A percentile compares a stretch with the other conserved stretches of the same genome.
Evolutionary conservation across 1,284 basidiomycete species (phyloP).

Genomic region (Violaceomyces palustris): DNA sequence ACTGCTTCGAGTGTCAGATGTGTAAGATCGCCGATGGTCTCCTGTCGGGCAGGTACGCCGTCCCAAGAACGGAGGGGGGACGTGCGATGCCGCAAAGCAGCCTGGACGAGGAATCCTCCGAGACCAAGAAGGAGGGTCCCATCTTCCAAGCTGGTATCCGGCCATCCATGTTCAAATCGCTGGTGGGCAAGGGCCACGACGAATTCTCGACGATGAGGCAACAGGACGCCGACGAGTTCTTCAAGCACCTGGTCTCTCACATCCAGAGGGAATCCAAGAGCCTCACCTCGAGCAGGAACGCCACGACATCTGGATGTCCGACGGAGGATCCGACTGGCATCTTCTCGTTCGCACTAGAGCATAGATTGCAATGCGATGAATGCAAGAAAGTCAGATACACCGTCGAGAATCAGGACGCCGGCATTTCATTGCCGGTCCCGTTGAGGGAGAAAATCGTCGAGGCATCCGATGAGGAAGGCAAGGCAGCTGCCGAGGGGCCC

Average conservation of each 20-base stretch:
- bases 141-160: slow-evolving; percentile 79
- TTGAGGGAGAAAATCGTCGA: slow-evolving; percentile 54
- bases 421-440: slow-evolving; percentile 72
- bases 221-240: slow-evolving; percentile 95
- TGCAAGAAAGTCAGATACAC: slow-evolving; percentile 87
- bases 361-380: slow-evolving; percentile 60
- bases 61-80: slow-evolving; percentile 56
- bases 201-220: slow-evolving; percentile 96
- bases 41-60: slow-evolving; percentile 83
- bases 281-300: neutral
- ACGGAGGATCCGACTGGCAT: slow-evolving; percentile 62
- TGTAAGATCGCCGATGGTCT: slow-evolving; percentile 87
- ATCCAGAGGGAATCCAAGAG: slow-evolving; percentile 57
- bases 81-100: slow-evolving; percentile 1
- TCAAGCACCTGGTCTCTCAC: slow-evolving; percentile 72
- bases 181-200: slow-evolving; percentile 85
- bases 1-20: slow-evolving; percentile 91
- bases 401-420: slow-evolving; percentile 69
- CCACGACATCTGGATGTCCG: no score
- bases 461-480: slow-evolving; percentile 47
- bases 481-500: neutral
- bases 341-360: slow-evolving; percentile 74
- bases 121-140: slow-evolving; percentile 3
- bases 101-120: slow-evolving; percentile 2
- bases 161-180: slow-evolving; percentile 78